These are phyloP conservation scores for Lasiodiplodia gonubiensis DNA, from an alignment of 2,329 filamentous ascomycete species.

Conservation along the genomic window DNA sequence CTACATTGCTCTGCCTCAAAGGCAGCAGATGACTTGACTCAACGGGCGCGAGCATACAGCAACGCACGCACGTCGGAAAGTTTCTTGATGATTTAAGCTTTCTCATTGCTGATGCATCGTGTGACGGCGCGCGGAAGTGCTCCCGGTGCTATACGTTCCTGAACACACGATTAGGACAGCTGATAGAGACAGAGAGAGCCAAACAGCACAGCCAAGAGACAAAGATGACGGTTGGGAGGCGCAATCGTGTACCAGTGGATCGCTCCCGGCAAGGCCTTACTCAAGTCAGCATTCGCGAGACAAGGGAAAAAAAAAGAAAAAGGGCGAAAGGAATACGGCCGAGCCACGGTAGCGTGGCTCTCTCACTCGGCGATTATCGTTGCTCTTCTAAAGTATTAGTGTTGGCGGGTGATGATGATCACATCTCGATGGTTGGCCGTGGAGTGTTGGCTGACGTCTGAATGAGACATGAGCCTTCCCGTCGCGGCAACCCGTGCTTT, in stretches of 20 bases:
- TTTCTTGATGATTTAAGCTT: conserved; percentile 15
- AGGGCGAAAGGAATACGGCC: neutral
- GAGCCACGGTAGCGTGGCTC: conserved; percentile 2
- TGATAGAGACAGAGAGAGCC: neutral
- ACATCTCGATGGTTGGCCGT: neutral
- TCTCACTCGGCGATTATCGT: neutral
- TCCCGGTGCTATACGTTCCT: conserved; percentile 9
- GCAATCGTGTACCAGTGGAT: neutral
- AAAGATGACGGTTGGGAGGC: neutral
- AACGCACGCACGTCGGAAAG: conserved; percentile 16
- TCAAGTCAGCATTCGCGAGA: conserved; percentile 1
- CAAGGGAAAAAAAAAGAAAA: neutral
- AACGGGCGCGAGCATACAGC: neutral
- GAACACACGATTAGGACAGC: neutral
- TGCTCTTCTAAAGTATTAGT: neutral
- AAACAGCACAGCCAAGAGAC: neutral
- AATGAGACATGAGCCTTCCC: conserved; percentile 10
- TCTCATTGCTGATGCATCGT: neutral
- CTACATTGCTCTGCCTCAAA: neutral
- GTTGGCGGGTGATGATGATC: neutral
- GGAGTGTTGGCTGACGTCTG: conserved; percentile 11
- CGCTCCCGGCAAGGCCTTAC: conserved; percentile 9
- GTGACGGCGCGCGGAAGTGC: neutral
- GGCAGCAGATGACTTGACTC: too few species aligned
- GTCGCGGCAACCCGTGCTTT: conserved; percentile 8